Percentiles rank a stretch among this genome's conserved stretches.
Conservation (phyloP, 202 grass and related monocot genomes). For the Zizania palustris region DNA sequence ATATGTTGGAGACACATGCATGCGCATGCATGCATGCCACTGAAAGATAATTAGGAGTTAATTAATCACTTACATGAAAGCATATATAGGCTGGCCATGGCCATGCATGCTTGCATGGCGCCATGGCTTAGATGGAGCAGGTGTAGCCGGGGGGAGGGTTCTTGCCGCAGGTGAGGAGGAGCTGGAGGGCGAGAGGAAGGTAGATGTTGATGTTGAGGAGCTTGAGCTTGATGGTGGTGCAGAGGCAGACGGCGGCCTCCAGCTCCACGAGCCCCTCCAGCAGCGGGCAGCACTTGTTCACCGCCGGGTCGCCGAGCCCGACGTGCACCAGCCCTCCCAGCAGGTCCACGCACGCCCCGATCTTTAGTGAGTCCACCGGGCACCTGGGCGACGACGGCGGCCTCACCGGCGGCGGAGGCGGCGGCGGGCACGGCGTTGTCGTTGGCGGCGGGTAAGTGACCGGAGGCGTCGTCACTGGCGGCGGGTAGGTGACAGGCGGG, state of each 20-base stretch:
- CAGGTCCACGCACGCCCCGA: constrained; percentile 93
- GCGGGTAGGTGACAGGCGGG: background rate
- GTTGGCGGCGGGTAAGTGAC: background rate
- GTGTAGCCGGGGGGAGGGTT: constrained; percentile 78
- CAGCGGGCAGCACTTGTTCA: constrained; percentile 90
- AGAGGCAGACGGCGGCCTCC: constrained; percentile 96
- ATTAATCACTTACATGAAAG: background rate
- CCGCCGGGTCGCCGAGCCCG: constrained; percentile 77
- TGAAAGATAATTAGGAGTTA: too few relatives aligned
- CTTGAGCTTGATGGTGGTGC: constrained; percentile 92
- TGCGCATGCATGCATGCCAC: too few relatives aligned
- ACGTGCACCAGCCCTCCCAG: constrained; percentile 92
- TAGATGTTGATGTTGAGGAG: constrained; percentile 94
- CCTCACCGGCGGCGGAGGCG: constrained; percentile 26
- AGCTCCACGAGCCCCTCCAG: constrained; percentile 84
- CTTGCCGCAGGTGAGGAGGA: constrained; percentile 97
- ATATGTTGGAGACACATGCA: too few relatives aligned
- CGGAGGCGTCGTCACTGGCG: background rate
- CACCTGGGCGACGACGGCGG: constrained; percentile 58
- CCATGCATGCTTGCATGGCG: background rate
- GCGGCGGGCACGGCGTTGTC: constrained; percentile 45
- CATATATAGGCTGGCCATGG: too few relatives aligned
- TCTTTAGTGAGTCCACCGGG: constrained; percentile 83
- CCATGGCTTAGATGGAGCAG: constrained; percentile 55
- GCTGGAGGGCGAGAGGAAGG: constrained; percentile 91